phyloP scores from a whole-genome alignment of 179 eudicot species.

The Beta lomatogona region DNA sequence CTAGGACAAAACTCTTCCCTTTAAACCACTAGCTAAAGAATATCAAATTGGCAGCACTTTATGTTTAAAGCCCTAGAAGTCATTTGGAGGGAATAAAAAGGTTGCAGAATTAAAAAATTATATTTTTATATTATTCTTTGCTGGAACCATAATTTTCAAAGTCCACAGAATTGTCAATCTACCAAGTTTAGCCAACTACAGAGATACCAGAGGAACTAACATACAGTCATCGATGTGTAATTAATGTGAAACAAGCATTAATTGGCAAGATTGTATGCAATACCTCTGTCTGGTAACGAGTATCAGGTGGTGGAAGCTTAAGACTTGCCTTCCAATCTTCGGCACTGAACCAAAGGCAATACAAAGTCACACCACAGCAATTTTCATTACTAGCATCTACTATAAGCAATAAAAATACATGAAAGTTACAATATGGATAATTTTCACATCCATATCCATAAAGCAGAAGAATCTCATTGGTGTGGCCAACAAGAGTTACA shows the following conservation, averaged over 20 bases:
- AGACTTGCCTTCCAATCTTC: constrained; percentile 33
- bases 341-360: constrained; percentile 24
- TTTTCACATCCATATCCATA: not conserved
- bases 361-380: constrained; percentile 19
- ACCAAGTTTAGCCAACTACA: not conserved
- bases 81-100: not conserved
- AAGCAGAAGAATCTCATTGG: not conserved
- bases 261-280: not conserved
- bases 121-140: not conserved
- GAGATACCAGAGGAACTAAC: not conserved
- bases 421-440: not conserved
- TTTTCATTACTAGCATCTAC: not conserved
- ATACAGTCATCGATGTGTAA: not conserved
- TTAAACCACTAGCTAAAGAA: not conserved
- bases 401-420: not conserved
- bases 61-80: not conserved
- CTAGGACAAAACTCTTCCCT: not conserved
- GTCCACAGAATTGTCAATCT: not conserved
- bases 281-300: constrained; percentile 37
- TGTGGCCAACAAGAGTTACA: not conserved
- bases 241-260: not conserved
- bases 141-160: not conserved
- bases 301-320: constrained; percentile 32
- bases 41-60: not conserved
- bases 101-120: not conserved